These are phyloP conservation scores for Ogataea minuta DNA, from an alignment of 805 yeast species.

Conservation along the genomic window DNA sequence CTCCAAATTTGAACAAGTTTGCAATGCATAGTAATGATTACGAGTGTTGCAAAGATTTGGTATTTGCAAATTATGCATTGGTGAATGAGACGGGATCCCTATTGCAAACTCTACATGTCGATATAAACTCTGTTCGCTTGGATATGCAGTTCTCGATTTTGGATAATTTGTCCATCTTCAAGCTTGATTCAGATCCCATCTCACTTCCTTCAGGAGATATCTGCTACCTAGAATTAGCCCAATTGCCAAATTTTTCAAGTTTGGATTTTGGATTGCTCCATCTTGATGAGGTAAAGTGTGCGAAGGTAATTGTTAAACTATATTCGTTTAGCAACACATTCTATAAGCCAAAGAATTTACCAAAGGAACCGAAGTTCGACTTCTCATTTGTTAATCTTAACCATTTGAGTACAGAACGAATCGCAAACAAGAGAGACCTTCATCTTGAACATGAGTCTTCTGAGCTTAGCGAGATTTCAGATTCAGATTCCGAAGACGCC, in stretches of 20 bases:
- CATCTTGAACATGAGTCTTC: not conserved
- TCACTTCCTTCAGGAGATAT: constrained; percentile 8
- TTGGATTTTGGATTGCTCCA: constrained; percentile 10
- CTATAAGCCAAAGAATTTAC: constrained; percentile 20
- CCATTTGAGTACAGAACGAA: constrained; percentile 2
- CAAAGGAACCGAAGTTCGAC: constrained; percentile 1
- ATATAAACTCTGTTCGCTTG: constrained; percentile 18
- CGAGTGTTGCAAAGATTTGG: constrained; percentile 18
- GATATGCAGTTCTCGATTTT: constrained; percentile 2
- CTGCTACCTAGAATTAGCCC: constrained; percentile 11
- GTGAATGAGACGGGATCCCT: not conserved
- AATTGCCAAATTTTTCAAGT: constrained; percentile 18
- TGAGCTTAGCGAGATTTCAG: constrained; percentile 9
- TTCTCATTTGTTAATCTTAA: constrained; percentile 21
- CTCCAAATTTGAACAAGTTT: constrained; percentile 16
- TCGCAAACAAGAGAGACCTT: not conserved
- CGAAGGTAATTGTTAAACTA: constrained; percentile 7
- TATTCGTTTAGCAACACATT: constrained; percentile 20
- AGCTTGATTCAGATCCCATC: constrained; percentile 2
- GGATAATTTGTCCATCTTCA: constrained; percentile 8
- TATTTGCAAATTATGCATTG: constrained; percentile 6
- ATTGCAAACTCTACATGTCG: constrained; percentile 6
- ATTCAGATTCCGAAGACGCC: constrained; percentile 11
- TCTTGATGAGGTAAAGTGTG: constrained; percentile 1
- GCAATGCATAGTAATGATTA: constrained; percentile 20